These are phyloP conservation scores for Globisporangium heterothallicum DNA, from an alignment of 352 stramenopile genomes.

Conservation along the genomic window DNA sequence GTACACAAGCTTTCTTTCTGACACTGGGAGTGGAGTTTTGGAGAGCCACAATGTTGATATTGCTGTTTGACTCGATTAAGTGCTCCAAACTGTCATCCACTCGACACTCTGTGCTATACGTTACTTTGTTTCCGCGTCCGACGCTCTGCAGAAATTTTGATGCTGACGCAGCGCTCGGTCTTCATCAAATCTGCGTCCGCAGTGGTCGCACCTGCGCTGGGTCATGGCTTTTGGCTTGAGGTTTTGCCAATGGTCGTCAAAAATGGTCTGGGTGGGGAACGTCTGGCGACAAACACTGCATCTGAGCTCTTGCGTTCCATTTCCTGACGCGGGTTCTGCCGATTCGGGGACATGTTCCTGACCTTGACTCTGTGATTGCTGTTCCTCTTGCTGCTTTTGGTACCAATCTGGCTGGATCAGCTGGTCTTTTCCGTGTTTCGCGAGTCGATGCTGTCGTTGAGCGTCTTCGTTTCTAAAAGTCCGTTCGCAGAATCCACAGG, in stretches of 20 bases:
- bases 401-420: conserved; percentile 83
- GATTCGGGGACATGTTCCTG: no score
- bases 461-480: conserved; percentile 78
- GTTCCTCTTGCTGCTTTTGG: conserved; percentile 20
- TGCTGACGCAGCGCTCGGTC: conserved; percentile 70
- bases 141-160: conserved; percentile 59
- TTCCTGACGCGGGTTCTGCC: no score
- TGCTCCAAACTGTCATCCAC: no score
- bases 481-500: conserved; percentile 42
- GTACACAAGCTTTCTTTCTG: no score
- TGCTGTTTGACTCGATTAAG: no score
- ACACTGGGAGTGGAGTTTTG: no score
- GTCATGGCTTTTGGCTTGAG: conserved; percentile 19
- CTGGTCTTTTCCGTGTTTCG: conserved; percentile 77
- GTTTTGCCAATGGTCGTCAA: conserved; percentile 37
- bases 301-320: conserved; percentile 2
- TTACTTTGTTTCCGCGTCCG: no score
- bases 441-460: conserved; percentile 60
- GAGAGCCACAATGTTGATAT: no score
- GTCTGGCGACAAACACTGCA: conserved; percentile 36
- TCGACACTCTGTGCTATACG: no score
- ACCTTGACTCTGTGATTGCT: no score
- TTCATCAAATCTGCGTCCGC: conserved; percentile 53
- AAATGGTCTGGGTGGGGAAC: conserved; percentile 20
- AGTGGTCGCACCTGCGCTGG: conserved; percentile 35